Evolutionary conservation across 805 yeast species (phyloP), one percentile per base, ranked within the genome.

Genomic region (Saccharomycopsis babjevae): DNA sequence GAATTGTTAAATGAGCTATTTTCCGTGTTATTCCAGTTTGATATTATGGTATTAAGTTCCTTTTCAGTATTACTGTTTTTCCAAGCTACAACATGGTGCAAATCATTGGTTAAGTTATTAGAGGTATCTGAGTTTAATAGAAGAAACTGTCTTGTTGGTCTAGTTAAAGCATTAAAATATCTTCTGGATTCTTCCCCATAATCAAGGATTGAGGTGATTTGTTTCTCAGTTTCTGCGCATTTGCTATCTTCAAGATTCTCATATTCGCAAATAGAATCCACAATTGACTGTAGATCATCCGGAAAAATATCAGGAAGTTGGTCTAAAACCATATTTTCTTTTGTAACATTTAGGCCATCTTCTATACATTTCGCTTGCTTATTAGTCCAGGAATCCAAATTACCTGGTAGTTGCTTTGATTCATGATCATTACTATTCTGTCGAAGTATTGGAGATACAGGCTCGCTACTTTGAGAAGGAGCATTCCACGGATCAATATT

Each of bases 71-170:
- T 57, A 32, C 65, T 61, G 6, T 57, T 50, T 15, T 52, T 57
- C 65, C 65, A 63, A 22, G 39, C 54, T 50, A 36, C 54, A 28
- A 55, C 32, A 5, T 36, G n/a, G 34, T 50, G 20, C n/a, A 36
- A 50, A 28, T 36, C 39, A 38, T 34, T 28, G 38, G 16, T 34
- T 16, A 32, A 40, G 28, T 25, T 22, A 40, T 54, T 50, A 2
- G 56, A 39, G n/a, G 43, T 25, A 20, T 28, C 22, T 10, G 43
- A 25, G 18, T 30, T 42, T 28, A 40, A 25, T 28, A 18, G 20
- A 46, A 55, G 20, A 50, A 59, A 62, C 36, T 62, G 64, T 28
- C 64, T 39, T 16, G 61, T 50, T 3, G 64, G 62, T 28, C 65
- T 39, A 13, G 54, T 22, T 8, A 63, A 57, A 25, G 62, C 25